Evolutionary conservation across 2,329 filamentous ascomycete species (phyloP).

Genomic region (Aspergillus neoniger): DNA sequence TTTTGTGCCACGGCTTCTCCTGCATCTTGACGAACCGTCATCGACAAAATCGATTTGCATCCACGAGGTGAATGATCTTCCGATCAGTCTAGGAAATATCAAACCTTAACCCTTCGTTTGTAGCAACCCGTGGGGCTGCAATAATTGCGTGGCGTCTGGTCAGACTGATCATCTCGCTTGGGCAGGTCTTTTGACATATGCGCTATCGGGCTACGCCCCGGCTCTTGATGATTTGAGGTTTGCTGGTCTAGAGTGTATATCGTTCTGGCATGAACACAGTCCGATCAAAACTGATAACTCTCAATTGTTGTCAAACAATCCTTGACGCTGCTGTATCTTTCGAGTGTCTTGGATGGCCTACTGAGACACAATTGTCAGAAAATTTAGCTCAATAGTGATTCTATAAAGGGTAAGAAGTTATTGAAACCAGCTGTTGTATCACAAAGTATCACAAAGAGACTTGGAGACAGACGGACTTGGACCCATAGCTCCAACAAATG

Average conservation of each 20-base stretch:
- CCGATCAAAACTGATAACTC: conserved; percentile 32
- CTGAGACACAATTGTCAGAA: neutral
- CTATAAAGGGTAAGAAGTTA: too few species aligned
- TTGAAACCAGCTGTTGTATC: too few species aligned
- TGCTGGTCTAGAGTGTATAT: too few species aligned
- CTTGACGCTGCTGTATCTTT: conserved; percentile 18
- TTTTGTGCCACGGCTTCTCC: neutral
- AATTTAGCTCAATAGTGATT: too few species aligned
- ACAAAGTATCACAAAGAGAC: too few species aligned
- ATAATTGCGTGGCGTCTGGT: neutral
- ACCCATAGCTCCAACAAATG: neutral
- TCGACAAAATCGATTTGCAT: neutral
- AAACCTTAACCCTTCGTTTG: neutral
- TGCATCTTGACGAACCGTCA: neutral
- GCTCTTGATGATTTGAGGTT: too few species aligned
- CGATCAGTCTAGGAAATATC: neutral
- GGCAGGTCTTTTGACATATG: too few species aligned
- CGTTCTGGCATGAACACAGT: conserved; percentile 12
- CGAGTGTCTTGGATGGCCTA: conserved; percentile 32
- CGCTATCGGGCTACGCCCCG: too few species aligned
- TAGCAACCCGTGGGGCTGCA: neutral
- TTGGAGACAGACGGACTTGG: too few species aligned
- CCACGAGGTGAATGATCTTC: neutral
- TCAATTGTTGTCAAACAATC: too few species aligned
- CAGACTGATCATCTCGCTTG: too few species aligned